A percentile compares a stretch with the other conserved stretches of the same genome.
Conservation (phyloP, 2,329 filamentous ascomycete species). For the Ophiocordyceps polyrhachis-furcata region DNA sequence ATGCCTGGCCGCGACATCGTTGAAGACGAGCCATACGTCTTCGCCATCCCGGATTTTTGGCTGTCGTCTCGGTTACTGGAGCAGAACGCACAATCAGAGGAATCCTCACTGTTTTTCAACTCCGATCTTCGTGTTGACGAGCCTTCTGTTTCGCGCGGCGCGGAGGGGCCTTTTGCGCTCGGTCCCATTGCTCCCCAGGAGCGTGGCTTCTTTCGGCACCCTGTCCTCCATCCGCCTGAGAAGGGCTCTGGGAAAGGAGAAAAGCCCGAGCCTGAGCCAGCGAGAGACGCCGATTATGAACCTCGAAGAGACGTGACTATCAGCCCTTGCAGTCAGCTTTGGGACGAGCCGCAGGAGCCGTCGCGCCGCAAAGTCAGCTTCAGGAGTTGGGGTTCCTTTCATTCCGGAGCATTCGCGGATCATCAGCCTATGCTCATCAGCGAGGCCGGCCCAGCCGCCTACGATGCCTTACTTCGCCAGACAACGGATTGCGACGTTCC, state of each 20-base stretch:
- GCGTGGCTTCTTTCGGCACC: conserved; percentile 14
- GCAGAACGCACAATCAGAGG: conserved; percentile 5
- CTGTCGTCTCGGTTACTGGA: conserved; percentile 31
- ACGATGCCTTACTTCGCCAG: conserved; percentile 41
- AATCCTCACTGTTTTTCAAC: conserved; percentile 24
- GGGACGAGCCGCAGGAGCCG: conserved; percentile 23
- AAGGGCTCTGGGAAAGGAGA: not conserved
- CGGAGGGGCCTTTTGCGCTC: conserved; percentile 3
- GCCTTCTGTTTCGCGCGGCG: not conserved
- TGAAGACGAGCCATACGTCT: conserved; percentile 28
- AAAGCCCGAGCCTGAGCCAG: not conserved
- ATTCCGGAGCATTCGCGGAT: conserved; percentile 14
- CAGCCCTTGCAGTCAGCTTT: conserved; percentile 15
- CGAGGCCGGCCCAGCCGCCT: conserved; percentile 46
- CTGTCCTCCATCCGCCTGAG: not conserved
- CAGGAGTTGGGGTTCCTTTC: conserved; percentile 54
- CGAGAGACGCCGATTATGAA: not conserved
- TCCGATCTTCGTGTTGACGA: conserved; percentile 13
- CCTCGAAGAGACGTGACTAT: not conserved
- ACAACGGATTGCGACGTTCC: conserved; percentile 19
- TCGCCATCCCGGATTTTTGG: conserved; percentile 45
- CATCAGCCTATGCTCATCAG: conserved; percentile 39
- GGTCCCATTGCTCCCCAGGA: conserved; percentile 6
- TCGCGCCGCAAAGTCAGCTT: conserved; percentile 21
- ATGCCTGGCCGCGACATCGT: not conserved